Percentiles rank a stretch among this genome's conserved stretches.
Conservation (phyloP, 2,329 filamentous ascomycete genomes). For the Neoascochyta sp. region DNA sequence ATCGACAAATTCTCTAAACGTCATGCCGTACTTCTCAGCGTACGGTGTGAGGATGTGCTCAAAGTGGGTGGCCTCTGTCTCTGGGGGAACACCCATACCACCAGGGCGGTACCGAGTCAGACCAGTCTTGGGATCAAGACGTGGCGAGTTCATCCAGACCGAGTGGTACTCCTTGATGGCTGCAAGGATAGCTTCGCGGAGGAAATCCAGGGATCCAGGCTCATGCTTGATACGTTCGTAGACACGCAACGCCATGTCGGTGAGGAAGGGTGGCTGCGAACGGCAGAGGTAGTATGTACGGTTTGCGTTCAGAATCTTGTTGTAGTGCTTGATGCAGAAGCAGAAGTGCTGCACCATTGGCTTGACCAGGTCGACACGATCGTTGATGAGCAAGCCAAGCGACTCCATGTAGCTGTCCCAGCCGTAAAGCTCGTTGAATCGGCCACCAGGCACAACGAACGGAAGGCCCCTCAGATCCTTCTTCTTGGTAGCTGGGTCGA, state of each 20-base stretch:
- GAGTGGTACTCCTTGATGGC: conserved; percentile 96
- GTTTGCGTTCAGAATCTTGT: conserved; percentile 96
- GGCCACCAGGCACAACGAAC: conserved; percentile 94
- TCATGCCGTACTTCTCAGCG: conserved; percentile 76
- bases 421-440: conserved; percentile 97
- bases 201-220: conserved; percentile 73
- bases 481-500: conserved; percentile 63
- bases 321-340: conserved; percentile 97
- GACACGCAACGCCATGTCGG: conserved; percentile 91
- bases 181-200: conserved; percentile 74
- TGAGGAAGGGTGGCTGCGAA: conserved; percentile 94
- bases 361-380: conserved; percentile 82
- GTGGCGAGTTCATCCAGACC: conserved; percentile 72
- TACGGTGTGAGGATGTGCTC: conserved; percentile 78
- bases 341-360: conserved; percentile 95
- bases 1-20: conserved; percentile 76
- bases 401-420: conserved; percentile 99
- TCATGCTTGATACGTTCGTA: conserved; percentile 92
- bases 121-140: conserved; percentile 72
- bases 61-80: conserved; percentile 86
- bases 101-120: conserved; percentile 81
- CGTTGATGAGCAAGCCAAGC: conserved; percentile 79
- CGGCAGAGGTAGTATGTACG: conserved; percentile 91
- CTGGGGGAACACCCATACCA: conserved; percentile 80
- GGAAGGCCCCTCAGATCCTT: conserved; percentile 74